Evolutionary conservation across 306 rosid genomes (phyloP), one percentile per base, ranked within the genome.

Genomic region (Begonia fuchsioides): DNA sequence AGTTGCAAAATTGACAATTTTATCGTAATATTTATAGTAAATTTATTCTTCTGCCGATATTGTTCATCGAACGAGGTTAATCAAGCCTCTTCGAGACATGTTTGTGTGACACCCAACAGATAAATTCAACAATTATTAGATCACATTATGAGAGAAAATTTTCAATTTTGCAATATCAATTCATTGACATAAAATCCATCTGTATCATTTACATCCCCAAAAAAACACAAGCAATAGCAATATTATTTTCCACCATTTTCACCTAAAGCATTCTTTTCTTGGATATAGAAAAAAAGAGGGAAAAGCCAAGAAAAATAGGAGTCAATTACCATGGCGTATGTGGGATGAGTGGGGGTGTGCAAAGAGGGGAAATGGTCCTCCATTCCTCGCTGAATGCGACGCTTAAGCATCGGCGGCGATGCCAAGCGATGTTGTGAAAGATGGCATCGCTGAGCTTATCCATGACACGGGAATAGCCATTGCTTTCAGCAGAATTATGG

Each of bases 121-220:
- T 20, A 20, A 20, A 20, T 20, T 20, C 3, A 0, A 20, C 5
- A 20, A 20, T 20, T 20, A 20, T 20, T 20, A 20, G 32, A 20
- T 20, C 32, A 20, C 2, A 20, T 20, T 20, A n/a, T 1, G 32
- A 6, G 32, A 20, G 32, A 2, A 2, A 20, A 20, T 3, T 20
- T 20, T 20, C 32, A 20, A 20, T 20, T 20, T 20, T 20, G 32
- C 32, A 20, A 20, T 20, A 6, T 20, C 32, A 20, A 2, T 20
- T 20, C 32, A 20, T 20, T 20, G 32, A 20, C 32, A 20, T 1
- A 20, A 0, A 20, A 6, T 20, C 5, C 32, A 20, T 64, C n/a
- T 49, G 55, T 40, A 70, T 70, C 75, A 70, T 70, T 70, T 70
- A 35, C 62, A 54, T 38, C 40, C 44, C 44, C 32, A 20, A 16